A percentile compares a stretch with the other conserved stretches of the same genome.
Evolutionary conservation across 805 yeast genomes (phyloP).

Genomic region (Babjeviella inositovora): DNA sequence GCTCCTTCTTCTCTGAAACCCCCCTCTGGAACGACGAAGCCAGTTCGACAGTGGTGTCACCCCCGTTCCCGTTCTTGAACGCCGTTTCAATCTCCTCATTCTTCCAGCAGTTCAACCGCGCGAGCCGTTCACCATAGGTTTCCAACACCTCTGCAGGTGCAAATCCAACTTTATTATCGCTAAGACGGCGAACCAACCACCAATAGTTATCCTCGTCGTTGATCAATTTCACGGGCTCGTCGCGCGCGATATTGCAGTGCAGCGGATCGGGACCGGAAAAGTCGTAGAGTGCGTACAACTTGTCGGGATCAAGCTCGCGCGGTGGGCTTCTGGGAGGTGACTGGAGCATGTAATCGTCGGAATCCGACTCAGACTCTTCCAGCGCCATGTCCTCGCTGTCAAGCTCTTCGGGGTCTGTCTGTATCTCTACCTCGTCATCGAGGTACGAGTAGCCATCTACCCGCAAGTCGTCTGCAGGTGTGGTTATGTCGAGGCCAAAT

Average conservation of each 20-base stretch:
- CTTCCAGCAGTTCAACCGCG: conserved; percentile 82
- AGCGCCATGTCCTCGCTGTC: conserved; percentile 2
- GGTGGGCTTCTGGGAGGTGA: conserved; percentile 75
- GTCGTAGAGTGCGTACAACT: conserved; percentile 74
- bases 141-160: conserved; percentile 95
- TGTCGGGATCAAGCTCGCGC: conserved; percentile 65
- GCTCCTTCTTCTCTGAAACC: no score
- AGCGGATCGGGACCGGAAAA: conserved; percentile 88
- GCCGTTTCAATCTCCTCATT: conserved; percentile 54
- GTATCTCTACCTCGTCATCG: no score
- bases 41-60: no score
- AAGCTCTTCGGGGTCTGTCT: conserved; percentile 3
- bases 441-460: no score
- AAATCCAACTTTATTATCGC: conserved; percentile 69
- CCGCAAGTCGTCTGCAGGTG: no score
- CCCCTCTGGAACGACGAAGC: no score
- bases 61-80: conserved; percentile 1
- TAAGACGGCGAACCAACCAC: conserved; percentile 67
- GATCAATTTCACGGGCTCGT: conserved; percentile 68
- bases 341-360: conserved; percentile 21
- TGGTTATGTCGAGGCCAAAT: no score
- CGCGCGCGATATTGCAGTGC: conserved; percentile 65
- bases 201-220: conserved; percentile 90
- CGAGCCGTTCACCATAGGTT: conserved; percentile 80
- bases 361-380: conserved; percentile 8